A percentile compares a stretch with the other conserved stretches of the same genome.
Evolutionary conservation across 495 filamentous ascomycete species (phyloP).

Genomic region (Aspergillus ellipticus): DNA sequence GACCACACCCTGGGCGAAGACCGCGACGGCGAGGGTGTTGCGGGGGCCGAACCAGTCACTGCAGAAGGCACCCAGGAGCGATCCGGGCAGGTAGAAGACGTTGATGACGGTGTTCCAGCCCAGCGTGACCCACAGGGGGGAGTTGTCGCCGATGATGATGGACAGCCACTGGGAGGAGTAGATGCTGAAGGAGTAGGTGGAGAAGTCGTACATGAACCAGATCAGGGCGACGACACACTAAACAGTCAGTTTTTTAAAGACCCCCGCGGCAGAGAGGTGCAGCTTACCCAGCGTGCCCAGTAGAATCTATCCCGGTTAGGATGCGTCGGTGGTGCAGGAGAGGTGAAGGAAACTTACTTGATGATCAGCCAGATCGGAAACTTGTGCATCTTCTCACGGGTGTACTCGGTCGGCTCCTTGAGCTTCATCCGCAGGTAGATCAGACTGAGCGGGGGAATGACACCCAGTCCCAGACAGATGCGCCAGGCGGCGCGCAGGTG

Average conservation of each 20-base stretch:
- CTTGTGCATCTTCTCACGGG: conserved; percentile 52
- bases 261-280: background rate
- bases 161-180: conserved; percentile 68
- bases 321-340: background rate
- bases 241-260: conserved; percentile 34
- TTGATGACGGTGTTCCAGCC: conserved; percentile 86
- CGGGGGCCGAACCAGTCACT: conserved; percentile 78
- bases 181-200: conserved; percentile 73
- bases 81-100: conserved; percentile 82
- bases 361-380: conserved; percentile 49
- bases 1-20: conserved; percentile 64
- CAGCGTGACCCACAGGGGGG: conserved; percentile 68
- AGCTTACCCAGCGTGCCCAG: conserved; percentile 43
- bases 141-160: conserved; percentile 55
- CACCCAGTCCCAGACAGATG: conserved; percentile 70
- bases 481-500: conserved; percentile 74
- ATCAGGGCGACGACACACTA: conserved; percentile 71
- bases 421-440: conserved; percentile 73
- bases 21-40: conserved; percentile 63
- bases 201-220: conserved; percentile 94
- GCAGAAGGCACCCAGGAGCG: conserved; percentile 64
- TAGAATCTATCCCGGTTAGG: conserved; percentile 36
- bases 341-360: conserved; percentile 30
- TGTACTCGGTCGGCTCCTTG: conserved; percentile 79
- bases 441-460: conserved; percentile 72